Conservation (phyloP, 495 filamentous ascomycete genomes). For the Ascobolus immersus region DNA sequence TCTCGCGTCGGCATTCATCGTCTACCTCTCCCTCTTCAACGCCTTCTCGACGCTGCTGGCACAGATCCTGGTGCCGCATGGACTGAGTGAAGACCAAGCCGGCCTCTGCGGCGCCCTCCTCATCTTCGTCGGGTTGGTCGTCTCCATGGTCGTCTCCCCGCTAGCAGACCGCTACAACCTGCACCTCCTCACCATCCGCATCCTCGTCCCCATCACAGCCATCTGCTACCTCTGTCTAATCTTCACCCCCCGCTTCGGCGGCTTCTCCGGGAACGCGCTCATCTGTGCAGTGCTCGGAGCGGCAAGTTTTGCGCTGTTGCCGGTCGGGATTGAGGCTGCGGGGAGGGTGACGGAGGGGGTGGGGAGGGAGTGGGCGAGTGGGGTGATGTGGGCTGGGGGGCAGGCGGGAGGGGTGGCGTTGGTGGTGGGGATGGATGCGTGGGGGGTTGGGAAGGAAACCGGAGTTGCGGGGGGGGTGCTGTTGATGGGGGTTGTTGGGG, state of each 20-base stretch:
- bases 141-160: constrained; percentile 48
- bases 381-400: constrained; percentile 61
- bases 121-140: constrained; percentile 68
- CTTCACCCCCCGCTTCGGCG: constrained; percentile 31
- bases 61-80: constrained; percentile 67
- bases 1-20: constrained; percentile 44
- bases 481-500: no score
- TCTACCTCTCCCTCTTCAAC: constrained; percentile 89
- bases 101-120: constrained; percentile 74
- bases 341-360: constrained; percentile 70
- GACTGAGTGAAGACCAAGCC: constrained; percentile 52
- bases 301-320: constrained; percentile 51
- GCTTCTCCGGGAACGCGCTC: constrained; percentile 42
- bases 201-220: constrained; percentile 51
- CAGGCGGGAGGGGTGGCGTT: constrained; percentile 60
- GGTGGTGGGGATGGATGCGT: constrained; percentile 52
- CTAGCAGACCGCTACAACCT: constrained; percentile 64
- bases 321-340: constrained; percentile 62
- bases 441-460: constrained; percentile 31
- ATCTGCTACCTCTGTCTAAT: constrained; percentile 49
- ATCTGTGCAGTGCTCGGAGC: constrained; percentile 53
- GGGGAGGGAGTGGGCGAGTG: constrained; percentile 62
- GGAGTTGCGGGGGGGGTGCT: no score
- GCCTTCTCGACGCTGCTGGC: constrained; percentile 66
- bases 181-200: constrained; percentile 47